These are phyloP conservation scores for Caloboletus inedulis DNA, from an alignment of 1,284 basidiomycete species.

Conservation along the genomic window DNA sequence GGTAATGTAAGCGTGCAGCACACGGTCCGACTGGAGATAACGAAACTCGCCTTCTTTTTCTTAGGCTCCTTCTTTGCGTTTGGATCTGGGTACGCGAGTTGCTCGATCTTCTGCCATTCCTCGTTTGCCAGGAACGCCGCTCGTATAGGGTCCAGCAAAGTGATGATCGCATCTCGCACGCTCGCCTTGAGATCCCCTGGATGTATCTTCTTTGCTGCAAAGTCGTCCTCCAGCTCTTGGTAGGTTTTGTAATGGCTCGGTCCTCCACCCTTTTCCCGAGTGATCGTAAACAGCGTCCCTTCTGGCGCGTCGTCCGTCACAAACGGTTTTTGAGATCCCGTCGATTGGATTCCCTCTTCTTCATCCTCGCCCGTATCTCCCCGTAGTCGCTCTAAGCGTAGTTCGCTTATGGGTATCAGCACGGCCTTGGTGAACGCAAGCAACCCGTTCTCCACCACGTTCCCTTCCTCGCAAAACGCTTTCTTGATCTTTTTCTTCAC, in stretches of 20 bases:
- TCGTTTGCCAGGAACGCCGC: slow-evolving; percentile 71
- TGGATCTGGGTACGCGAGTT: slow-evolving; percentile 82
- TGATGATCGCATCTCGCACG: slow-evolving; percentile 76
- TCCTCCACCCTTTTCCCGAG: slow-evolving; percentile 76
- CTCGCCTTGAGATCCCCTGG: slow-evolving; percentile 88
- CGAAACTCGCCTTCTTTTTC: slow-evolving; percentile 54
- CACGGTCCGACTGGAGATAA: not conserved
- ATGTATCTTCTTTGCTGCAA: slow-evolving; percentile 75
- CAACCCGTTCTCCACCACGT: slow-evolving; percentile 86
- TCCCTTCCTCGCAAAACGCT: slow-evolving; percentile 96
- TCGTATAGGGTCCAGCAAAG: slow-evolving; percentile 82
- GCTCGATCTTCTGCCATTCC: slow-evolving; percentile 81
- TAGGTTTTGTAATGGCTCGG: slow-evolving; percentile 73
- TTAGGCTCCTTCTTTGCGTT: slow-evolving; percentile 60
- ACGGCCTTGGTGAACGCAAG: slow-evolving; percentile 89
- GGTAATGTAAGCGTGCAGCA: not conserved
- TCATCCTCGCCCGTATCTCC: slow-evolving; percentile 41
- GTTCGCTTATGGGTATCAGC: slow-evolving; percentile 82
- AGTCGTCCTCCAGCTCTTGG: slow-evolving; percentile 72
- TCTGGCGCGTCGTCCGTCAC: slow-evolving; percentile 67
- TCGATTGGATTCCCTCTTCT: slow-evolving; percentile 41
- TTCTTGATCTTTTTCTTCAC: slow-evolving; percentile 89
- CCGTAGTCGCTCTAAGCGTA: slow-evolving; percentile 59
- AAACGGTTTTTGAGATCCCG: slow-evolving; percentile 52
- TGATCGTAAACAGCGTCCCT: slow-evolving; percentile 81